Base-by-base conservation (phyloP, 805 yeast genomes). In the Priceomyces carsonii region DNA sequence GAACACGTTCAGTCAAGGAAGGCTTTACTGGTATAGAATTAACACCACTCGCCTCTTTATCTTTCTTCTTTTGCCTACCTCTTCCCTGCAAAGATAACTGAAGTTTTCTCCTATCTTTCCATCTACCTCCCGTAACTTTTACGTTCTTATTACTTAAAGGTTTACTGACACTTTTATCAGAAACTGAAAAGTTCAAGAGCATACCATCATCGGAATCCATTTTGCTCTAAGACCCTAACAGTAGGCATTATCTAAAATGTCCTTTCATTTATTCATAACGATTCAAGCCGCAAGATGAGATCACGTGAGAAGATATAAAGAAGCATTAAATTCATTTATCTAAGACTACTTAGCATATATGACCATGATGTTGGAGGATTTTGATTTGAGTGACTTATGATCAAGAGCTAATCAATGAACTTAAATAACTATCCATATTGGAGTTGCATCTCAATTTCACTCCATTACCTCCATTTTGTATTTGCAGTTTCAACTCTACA, bases 31-130 rank as follows among this genome's bases (percentile, higher is more conserved):
- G 42, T 13, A 56, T 56, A 30, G 45, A 43, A 41, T 67, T 67
- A 8, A 63, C 69, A 1, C 70, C 65, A 9, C 63, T 45, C 3
- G 51, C 48, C 2, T 32, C 21, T 28, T 38, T 50, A 5, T 33
- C 34, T 28, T 50, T 51, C 24, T 44, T 52, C 15, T 29, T 18
- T 18, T 35, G 44, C 33, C 60, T 46, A 5, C 57, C 61, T 47
- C 75, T 66, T 18, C 80, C 82, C 45, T 66, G 66, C 24, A 69
- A 53, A 36, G 71, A 57, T 49, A 74, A 66, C 50, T 77, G 80
- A 39, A 77, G 63, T 53, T 76, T 78, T 48, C 93, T 67, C 43
- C 95, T 73, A 38, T 87, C 95, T 48, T 76, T 82, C 95, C 95
- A 87, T 44, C 73, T 74, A 10, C 95, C 95, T 23, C 91, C 91